These are phyloP conservation scores for Coprinopsis sp. DNA, from an alignment of 768 basidiomycete species.

Conservation along the genomic window DNA sequence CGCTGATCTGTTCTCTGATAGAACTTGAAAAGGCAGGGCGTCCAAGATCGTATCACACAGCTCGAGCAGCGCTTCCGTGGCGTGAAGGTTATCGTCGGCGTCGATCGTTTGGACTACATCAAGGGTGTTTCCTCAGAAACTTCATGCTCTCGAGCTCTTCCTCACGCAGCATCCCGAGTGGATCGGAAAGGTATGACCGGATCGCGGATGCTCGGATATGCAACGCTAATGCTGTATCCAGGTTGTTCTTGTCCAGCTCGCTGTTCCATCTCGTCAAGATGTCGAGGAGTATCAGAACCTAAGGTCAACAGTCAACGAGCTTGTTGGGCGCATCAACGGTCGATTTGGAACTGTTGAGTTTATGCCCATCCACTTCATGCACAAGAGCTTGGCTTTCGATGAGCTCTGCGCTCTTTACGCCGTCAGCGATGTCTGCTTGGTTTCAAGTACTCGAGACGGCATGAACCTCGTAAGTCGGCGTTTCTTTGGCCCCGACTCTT, in stretches of 20 bases:
- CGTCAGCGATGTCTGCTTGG: conserved; percentile 92
- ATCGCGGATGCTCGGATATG: background rate
- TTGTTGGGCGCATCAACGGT: conserved; percentile 97
- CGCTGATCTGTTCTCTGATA: conserved; percentile 24
- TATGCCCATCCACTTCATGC: conserved; percentile 99
- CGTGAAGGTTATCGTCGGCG: conserved; percentile 96
- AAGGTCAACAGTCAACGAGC: conserved; percentile 91
- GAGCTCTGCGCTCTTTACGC: conserved; percentile 98
- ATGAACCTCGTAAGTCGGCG: conserved; percentile 88
- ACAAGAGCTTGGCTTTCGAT: conserved; percentile 88
- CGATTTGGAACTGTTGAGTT: conserved; percentile 99
- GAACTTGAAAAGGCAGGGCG: conserved; percentile 76
- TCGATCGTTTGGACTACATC: conserved; percentile 98
- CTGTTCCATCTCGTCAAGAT: conserved; percentile 95
- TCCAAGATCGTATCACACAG: conserved; percentile 74
- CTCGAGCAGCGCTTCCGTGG: conserved; percentile 90
- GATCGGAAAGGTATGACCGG: conserved; percentile 80
- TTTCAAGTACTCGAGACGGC: conserved; percentile 92
- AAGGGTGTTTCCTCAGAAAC: conserved; percentile 99
- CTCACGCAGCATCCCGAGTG: conserved; percentile 97
- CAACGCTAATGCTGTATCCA: conserved; percentile 24
- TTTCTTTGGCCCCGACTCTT: background rate
- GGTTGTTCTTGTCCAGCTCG: conserved; percentile 95
- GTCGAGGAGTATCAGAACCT: conserved; percentile 99
- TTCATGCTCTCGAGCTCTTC: conserved; percentile 95